phyloP scores from a whole-genome alignment of 2,329 filamentous ascomycete species.

The Sarocladium brachiariae region DNA sequence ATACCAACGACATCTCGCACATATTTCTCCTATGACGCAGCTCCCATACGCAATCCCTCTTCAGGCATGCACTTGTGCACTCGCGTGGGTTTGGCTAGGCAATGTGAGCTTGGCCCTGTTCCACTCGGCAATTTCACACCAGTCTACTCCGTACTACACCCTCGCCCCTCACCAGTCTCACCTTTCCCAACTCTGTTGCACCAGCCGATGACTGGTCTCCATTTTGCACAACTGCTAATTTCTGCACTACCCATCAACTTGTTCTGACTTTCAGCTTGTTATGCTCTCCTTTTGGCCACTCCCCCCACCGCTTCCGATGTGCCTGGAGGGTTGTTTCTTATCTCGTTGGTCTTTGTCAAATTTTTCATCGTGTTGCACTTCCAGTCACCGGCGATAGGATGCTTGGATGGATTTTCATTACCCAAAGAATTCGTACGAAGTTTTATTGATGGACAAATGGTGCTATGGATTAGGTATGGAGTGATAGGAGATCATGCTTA shows the following conservation, averaged over 20 bases:
- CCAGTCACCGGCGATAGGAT: not conserved
- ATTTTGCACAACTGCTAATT: not conserved
- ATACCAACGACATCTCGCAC: constrained; percentile 12
- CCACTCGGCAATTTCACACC: constrained; percentile 3
- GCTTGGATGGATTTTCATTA: not conserved
- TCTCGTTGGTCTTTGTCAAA: not conserved
- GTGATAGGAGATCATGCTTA: constrained; percentile 2
- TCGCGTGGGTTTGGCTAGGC: constrained; percentile 5
- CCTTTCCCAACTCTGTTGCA: not conserved
- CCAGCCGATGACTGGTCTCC: not conserved
- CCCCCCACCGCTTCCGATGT: not conserved
- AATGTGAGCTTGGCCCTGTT: not conserved
- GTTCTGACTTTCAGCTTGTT: not conserved
- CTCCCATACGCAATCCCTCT: constrained; percentile 2
- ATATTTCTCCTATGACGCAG: constrained; percentile 4
- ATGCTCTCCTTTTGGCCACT: not conserved
- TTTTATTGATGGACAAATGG: not conserved
- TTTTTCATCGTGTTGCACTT: not conserved
- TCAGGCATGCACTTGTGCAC: constrained; percentile 7
- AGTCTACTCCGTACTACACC: too few relatives aligned
- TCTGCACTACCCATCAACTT: not conserved
- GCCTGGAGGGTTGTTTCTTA: not conserved
- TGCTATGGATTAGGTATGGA: constrained; percentile 7
- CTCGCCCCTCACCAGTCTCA: not conserved
- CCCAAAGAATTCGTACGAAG: not conserved